Evolutionary conservation across 2,329 filamentous ascomycete species (phyloP), one percentile per base, ranked within the genome.

Genomic region (Nigrospora oryzae): DNA sequence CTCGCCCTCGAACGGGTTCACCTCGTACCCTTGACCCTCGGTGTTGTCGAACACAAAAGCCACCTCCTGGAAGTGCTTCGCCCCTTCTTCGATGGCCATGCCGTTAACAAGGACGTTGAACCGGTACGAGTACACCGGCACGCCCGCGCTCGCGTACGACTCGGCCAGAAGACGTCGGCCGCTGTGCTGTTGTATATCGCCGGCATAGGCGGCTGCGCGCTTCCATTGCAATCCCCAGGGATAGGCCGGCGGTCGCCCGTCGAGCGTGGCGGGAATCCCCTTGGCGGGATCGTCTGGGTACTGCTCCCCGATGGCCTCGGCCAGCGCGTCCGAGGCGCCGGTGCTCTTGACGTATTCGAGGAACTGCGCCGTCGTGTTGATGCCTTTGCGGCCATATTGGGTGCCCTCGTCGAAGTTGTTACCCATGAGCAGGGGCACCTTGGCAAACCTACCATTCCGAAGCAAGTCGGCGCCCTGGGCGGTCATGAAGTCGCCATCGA

Each of bases 281-380:
- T 39, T 35, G 11, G 38, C 19, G 11, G 36, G 43, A 23, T 45
- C 43, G 16, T 48, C 46, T 7, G 46, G 46, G 36, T 48, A 48
- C 19, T 23, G 19, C 19, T 23, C 19, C 19, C 4, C 19, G 19
- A 23, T 23, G 17, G 38, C 36, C 14, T 17, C 34, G 19, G 5
- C 40, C 23, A 34, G 31, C 1, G 17, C 13, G 2, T 16, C 17
- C 13, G 38, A 4, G 23, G 28, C 17, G 13, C 41, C 14, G 4
- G 32, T 38, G 31, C 33, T 44, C 36, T 37, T 19, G 16, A 75
- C 60, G 41, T 61, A 64, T 14, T 58, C 55, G 37, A 65, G 60
- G 54, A 81, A 76, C 41, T 81, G 67, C n/a, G 63, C 69, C 10
- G 68, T 73, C 2, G 71, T 77, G 55, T 81, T 74, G 48, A 83